Evolutionary conservation across 306 rosid genomes (phyloP), one percentile per base, ranked within the genome.

Genomic region (Crataegus laevigata): DNA sequence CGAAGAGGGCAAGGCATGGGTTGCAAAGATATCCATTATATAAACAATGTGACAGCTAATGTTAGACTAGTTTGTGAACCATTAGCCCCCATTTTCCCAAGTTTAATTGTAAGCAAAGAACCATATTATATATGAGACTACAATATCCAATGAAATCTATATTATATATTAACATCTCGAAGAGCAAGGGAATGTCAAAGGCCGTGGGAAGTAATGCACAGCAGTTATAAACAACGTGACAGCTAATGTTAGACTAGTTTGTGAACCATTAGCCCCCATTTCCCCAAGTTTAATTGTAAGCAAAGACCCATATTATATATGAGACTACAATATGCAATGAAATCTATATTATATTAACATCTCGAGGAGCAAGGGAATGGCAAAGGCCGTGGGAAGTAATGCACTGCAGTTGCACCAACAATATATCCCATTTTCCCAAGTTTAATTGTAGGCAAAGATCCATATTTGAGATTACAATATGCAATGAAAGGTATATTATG

Each of bases 1-100:
- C 79, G 88, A 82, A 65, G 77, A 77, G 79, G 80, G 71, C 89
- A 79, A 85, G 72, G 86, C 51, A 81, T 79, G 67, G 30, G 25
- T 69, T 65, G 57, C 52, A 12, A 5, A 71, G 67, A 74, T 81
- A 14, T 28, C 17, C 69, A 66, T 75, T 66, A 70, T 73, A 29
- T 80, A 51, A 68, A 58, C 55, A 79, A 75, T 51, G 60, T 74
- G 86, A 79, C 90, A 80, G 82, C 85, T 40, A 40, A 40, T 77
- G 63, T 25, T 76, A 59, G 21, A 43, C 42, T 69, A 69, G 55
- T 73, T 58, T 69, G 36, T 65, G 43, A 40, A 40, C 64, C 32
- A 51, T 11, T 68, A 64, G 26, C 22, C 43, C 71, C 24, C 79
- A 75, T 60, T 28, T 64, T 43, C 61, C 6, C 61, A n/a, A 55